Base-by-base conservation (phyloP, 306 rosid genomes). In the Trichosanthes truncata region DNA sequence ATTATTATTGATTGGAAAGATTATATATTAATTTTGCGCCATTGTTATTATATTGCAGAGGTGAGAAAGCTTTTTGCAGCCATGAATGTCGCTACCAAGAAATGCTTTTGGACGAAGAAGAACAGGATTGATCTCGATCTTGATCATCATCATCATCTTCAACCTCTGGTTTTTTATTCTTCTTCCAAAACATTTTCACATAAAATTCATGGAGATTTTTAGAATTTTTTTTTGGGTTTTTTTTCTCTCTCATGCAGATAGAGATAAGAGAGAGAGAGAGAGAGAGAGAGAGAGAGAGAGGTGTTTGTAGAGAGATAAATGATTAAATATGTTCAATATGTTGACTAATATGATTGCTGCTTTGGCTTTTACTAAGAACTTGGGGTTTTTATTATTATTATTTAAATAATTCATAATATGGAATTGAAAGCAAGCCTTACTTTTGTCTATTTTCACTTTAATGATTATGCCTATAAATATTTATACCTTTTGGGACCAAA, bases 61-160 rank as follows among this genome's bases (percentile, higher is more conserved):
- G 99, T 20, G 99, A 93, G 74, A 93, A 81, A 85, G 97, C 97
- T 10, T 96, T 93, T 78, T 96, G 99, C 85, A 91, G 98, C 80
- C 74, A 55, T 2, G 93, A 91, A 83, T 96, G 99, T 83, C 90
- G 99, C 15, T 53, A 85, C 88, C 79, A 86, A 81, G 99, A 96
- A 88, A 96, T 96, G 89, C 62, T 89, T 35, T 84, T 89, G 56
- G 98, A 93, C 66, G 98, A 63, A 55, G 80, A 31, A 76, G 89
- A 88, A 43, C 23, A 12, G 15, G 1, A 66, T 35, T 66, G 15
- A 66, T 85, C 85, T 9, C 46, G 55, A 71, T 72, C 85, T 9
- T 55, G 55, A 71, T 72, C n/a, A 12, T 61, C 38, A 40, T 38
- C 0, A 41, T 68, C 40, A 13, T 71, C 33, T 71, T 66, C 31